phyloP scores from a whole-genome alignment of 805 yeast genomes.

The Saccharomycopsis fodiens region DNA sequence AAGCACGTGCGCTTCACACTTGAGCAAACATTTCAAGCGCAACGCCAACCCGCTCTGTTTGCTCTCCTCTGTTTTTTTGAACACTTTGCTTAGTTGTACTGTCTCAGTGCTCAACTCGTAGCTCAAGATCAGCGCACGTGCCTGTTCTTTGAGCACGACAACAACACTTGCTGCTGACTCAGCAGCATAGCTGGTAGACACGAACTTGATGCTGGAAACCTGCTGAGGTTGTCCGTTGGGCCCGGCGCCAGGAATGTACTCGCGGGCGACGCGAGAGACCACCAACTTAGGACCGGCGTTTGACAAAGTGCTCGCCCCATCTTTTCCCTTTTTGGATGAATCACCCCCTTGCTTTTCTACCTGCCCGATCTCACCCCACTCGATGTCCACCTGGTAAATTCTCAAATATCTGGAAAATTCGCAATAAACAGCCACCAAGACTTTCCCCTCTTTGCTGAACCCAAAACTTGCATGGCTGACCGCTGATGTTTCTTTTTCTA shows the following conservation, averaged over 20 bases:
- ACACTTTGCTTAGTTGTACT: not conserved
- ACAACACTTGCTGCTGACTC: constrained; percentile 37
- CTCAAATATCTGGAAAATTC: constrained; percentile 30
- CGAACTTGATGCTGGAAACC: constrained; percentile 30
- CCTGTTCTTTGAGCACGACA: constrained; percentile 5
- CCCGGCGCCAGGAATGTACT: constrained; percentile 18
- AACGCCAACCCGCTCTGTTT: not conserved
- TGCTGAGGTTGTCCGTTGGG: constrained; percentile 22
- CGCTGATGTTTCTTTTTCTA: constrained; percentile 26
- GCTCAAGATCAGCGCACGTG: constrained; percentile 1
- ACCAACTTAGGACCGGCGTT: constrained; percentile 34
- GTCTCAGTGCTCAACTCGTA: constrained; percentile 8
- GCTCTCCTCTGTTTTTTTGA: not conserved
- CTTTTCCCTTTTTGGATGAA: constrained; percentile 29
- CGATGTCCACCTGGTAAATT: constrained; percentile 36
- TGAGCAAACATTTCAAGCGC: constrained; percentile 3
- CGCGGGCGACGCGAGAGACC: constrained; percentile 27
- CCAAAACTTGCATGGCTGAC: constrained; percentile 42
- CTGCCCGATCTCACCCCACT: constrained; percentile 49
- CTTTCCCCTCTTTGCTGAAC: constrained; percentile 38
- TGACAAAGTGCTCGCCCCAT: constrained; percentile 24
- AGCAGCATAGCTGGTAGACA: constrained; percentile 35
- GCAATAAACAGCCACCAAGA: constrained; percentile 38
- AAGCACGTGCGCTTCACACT: not conserved
- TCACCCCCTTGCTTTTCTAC: constrained; percentile 41